phyloP scores from a whole-genome alignment of 2,329 filamentous ascomycete genomes.

The Fonsecaea erecta region DNA sequence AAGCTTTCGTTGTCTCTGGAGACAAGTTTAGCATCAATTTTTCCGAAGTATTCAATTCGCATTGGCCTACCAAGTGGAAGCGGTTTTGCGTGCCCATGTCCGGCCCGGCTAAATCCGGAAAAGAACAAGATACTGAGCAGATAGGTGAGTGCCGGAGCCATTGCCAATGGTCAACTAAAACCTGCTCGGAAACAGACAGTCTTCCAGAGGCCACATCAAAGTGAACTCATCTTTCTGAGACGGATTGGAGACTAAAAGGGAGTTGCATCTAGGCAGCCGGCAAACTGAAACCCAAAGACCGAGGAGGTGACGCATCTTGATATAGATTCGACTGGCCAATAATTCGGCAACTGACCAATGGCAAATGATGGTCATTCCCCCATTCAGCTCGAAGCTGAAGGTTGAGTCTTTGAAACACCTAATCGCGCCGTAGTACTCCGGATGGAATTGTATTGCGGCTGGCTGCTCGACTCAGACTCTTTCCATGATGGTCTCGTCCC shows the following conservation, averaged over 20 bases:
- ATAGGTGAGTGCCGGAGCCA: background rate
- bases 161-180: background rate
- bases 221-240: background rate
- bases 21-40: background rate
- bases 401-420: background rate
- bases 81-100: slow-evolving; percentile 8
- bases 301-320: background rate
- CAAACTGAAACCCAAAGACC: background rate
- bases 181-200: background rate
- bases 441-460: background rate
- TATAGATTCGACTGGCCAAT: background rate
- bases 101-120: background rate
- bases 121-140: slow-evolving; percentile 6
- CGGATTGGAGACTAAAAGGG: background rate
- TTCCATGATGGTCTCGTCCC: background rate
- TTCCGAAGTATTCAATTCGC: background rate
- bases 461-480: background rate
- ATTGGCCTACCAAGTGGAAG: slow-evolving; percentile 3
- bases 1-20: slow-evolving; percentile 1
- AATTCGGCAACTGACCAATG: background rate
- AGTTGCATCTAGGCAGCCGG: background rate
- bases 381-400: background rate
- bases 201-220: background rate
- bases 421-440: no score
- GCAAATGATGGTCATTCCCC: background rate